Conservation (phyloP, 768 basidiomycete species). For the Pleurotus ostreatus region DNA sequence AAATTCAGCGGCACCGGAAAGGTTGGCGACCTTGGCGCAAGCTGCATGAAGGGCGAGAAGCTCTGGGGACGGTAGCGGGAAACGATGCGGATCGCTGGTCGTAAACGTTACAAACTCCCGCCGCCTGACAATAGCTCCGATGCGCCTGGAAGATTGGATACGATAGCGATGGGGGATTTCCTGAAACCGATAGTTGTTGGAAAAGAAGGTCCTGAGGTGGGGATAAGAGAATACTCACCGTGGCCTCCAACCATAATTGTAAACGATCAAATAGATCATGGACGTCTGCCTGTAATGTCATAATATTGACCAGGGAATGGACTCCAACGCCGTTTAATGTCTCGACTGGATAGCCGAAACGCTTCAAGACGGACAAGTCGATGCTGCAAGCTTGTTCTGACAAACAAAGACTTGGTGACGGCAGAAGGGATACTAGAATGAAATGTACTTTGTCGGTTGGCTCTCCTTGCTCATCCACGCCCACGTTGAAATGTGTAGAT, state of each 20-base stretch:
- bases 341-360: slow-evolving; percentile 1
- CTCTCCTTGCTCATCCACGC: background rate
- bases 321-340: background rate
- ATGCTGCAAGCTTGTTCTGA: slow-evolving; percentile 1
- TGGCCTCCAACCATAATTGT: slow-evolving; percentile 3
- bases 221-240: background rate
- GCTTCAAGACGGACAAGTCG: background rate
- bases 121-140: background rate
- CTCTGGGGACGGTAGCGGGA: slow-evolving; percentile 20
- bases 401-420: background rate
- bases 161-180: background rate
- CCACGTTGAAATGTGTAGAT: background rate
- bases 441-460: background rate
- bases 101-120: background rate
- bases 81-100: background rate
- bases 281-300: background rate
- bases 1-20: slow-evolving; percentile 30
- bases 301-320: slow-evolving; percentile 2
- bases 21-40: slow-evolving; percentile 29
- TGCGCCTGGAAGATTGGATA: background rate
- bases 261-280: background rate
- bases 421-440: background rate
- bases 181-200: background rate
- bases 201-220: background rate
- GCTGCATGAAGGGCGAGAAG: slow-evolving; percentile 28